Conservation (phyloP, 176 grass and related monocot genomes). For the Triticum dicoccoides region DNA sequence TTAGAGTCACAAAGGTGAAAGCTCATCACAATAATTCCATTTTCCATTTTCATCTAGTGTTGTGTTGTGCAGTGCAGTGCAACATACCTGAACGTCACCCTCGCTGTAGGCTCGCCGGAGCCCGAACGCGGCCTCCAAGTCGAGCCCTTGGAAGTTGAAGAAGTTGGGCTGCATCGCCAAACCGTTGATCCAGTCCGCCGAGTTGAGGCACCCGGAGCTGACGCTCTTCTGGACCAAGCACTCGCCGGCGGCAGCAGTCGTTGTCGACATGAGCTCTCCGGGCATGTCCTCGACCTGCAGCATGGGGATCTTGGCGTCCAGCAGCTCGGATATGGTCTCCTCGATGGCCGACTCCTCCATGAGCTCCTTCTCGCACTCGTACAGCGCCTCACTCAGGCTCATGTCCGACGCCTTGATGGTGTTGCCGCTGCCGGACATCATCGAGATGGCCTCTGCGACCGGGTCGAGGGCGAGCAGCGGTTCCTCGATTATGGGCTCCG, state of each 20-base stretch:
- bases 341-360: conserved; percentile 81
- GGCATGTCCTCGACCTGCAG: conserved; percentile 55
- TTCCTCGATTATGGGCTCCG: conserved; percentile 74
- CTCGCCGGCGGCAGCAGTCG: not conserved
- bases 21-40: conserved; percentile 4
- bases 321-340: conserved; percentile 76
- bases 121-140: conserved; percentile 76
- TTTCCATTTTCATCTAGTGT: not conserved
- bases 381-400: conserved; percentile 61
- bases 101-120: conserved; percentile 87
- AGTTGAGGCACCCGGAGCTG: conserved; percentile 81
- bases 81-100: conserved; percentile 82
- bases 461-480: conserved; percentile 55
- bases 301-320: conserved; percentile 84
- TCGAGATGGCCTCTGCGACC: conserved; percentile 60
- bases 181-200: conserved; percentile 54
- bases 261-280: not conserved
- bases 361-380: conserved; percentile 83
- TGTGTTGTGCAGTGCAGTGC: not conserved
- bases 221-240: conserved; percentile 82
- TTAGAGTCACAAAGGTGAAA: not conserved
- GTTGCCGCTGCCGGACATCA: conserved; percentile 56
- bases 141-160: conserved; percentile 72
- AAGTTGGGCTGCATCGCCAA: conserved; percentile 61
- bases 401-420: conserved; percentile 43